Base-by-base conservation (phyloP, 2,329 filamentous ascomycete genomes). In the Berkeleyomyces basicola region DNA sequence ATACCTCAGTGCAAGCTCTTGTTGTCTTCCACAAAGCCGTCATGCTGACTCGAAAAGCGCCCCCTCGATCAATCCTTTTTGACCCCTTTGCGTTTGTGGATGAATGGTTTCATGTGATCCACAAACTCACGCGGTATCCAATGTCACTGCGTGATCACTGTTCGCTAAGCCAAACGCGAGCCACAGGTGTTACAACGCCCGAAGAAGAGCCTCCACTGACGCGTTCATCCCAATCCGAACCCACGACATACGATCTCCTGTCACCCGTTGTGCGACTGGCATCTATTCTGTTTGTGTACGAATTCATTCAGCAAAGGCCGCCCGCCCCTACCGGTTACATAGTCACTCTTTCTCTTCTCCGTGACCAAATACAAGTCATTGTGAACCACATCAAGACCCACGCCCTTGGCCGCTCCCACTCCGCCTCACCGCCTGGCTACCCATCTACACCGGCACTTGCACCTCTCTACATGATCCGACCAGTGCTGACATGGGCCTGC, bases 371-470 rank as follows among this genome's bases (percentile, higher is more conserved):
- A 10, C 63, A 64, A 46, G 58, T 57, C 7, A 62, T 64, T 55
- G 63, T 64, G 11, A 62, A 62, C 47, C 60, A 64, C 40, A 64
- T 64, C 4, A 64, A 64, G 42, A 64, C 60, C 6, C 40, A 64
- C 47, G 46, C 60, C n/a, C 58, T 60, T 43, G 40, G 60, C 33
- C 49, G 53, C 31, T 9, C 60, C 42, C 37, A 44, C 58, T 47
- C 44, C 31, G 40, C 53, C 23, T 44, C 47, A 7, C 40, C 40
- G 11, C 47, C 60, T n/a, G 40, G 43, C 39, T 46, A 36, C 6
- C 14, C 60, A 9, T n/a, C 36, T 14, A 11, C 60, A n/a, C 36
- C 53, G 9, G 53, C 36, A 39, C 10, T 62, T 14, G 37, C 63
- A 7, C 55, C 55, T 40, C 57, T 64, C n/a, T 43, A 36, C 31